A percentile compares a stretch with the other conserved stretches of the same genome.
Evolutionary conservation across 1,284 basidiomycete genomes (phyloP).

Genomic region (Golubevia sp.): DNA sequence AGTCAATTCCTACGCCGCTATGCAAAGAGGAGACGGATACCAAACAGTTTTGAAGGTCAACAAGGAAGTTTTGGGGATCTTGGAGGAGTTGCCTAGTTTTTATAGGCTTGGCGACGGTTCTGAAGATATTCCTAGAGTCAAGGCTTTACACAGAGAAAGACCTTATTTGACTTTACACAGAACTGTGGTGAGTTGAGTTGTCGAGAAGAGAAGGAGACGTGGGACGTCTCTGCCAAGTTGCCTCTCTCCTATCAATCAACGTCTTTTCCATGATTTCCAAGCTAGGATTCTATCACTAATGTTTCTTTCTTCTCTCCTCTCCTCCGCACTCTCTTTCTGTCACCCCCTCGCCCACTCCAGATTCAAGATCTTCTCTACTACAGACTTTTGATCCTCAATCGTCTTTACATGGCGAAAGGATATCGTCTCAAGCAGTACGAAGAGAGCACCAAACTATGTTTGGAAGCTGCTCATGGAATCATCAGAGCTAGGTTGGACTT

Average conservation of each 20-base stretch:
- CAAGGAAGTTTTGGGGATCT: conserved; percentile 25
- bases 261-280: too few relatives aligned
- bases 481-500: conserved; percentile 17
- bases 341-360: too few relatives aligned
- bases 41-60: conserved; percentile 34
- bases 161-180: conserved; percentile 44
- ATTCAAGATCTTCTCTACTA: conserved; percentile 42
- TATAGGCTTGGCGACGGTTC: conserved; percentile 33
- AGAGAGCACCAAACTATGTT: conserved; percentile 25
- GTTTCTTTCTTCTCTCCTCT: too few relatives aligned
- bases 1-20: conserved; percentile 9
- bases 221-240: too few relatives aligned
- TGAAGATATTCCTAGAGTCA: conserved; percentile 40
- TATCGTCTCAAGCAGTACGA: conserved; percentile 41
- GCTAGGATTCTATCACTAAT: too few relatives aligned
- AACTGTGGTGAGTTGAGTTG: conserved; percentile 29
- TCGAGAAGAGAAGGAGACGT: too few relatives aligned
- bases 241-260: too few relatives aligned
- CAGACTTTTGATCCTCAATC: conserved; percentile 40
- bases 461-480: conserved; percentile 18
- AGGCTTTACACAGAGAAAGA: conserved; percentile 28
- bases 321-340: too few relatives aligned
- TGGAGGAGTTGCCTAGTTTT: conserved; percentile 32
- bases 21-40: conserved; percentile 20
- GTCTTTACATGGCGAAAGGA: conserved; percentile 36